Percentiles rank a stretch among this genome's conserved stretches.
Evolutionary conservation across 345 rosid species (phyloP).

Genomic region (Erodium maritimum): DNA sequence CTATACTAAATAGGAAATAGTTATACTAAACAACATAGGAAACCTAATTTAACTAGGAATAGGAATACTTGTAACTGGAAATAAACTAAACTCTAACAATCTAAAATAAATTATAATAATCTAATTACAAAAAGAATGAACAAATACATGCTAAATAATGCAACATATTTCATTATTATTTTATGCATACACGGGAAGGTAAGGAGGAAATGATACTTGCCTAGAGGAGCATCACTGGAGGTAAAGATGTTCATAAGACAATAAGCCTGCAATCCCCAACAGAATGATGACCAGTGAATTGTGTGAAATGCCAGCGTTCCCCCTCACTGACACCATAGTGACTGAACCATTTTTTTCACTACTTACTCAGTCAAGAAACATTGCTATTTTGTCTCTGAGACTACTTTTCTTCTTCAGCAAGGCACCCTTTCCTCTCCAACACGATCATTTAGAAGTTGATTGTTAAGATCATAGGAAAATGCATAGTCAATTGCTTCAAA

Average conservation of each 20-base stretch:
- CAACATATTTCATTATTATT: not conserved
- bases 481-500: conserved; percentile 8
- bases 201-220: not conserved
- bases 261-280: not conserved
- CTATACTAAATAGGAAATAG: too few relatives aligned
- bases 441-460: conserved; percentile 9
- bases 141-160: not conserved
- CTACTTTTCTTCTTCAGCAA: conserved; percentile 32
- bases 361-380: conserved; percentile 23
- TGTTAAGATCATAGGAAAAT: conserved; percentile 10
- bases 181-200: not conserved
- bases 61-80: not conserved
- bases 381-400: conserved; percentile 40
- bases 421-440: conserved; percentile 15
- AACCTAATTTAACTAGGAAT: too few relatives aligned
- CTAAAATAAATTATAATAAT: too few relatives aligned
- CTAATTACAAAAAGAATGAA: not conserved
- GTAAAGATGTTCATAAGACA: not conserved
- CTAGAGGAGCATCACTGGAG: not conserved
- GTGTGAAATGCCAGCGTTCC: not conserved
- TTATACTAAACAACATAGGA: too few relatives aligned
- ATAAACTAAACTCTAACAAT: not conserved
- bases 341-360: not conserved
- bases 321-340: not conserved
- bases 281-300: not conserved